These are phyloP conservation scores for Globisporangium mamillatum DNA, from an alignment of 352 stramenopile species.

Conservation along the genomic window DNA sequence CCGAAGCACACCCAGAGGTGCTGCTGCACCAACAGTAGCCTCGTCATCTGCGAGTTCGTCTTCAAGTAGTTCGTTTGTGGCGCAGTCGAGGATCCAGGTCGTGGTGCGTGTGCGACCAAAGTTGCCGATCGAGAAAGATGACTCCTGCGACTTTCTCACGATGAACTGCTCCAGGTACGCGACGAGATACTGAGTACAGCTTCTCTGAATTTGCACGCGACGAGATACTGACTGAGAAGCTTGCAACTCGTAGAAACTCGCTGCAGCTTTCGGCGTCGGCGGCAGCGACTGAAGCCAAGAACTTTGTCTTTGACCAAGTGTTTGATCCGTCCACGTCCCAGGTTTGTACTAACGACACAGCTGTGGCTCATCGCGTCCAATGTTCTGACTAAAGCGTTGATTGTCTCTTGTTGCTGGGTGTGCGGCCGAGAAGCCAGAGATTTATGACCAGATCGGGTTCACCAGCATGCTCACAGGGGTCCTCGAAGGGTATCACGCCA, in stretches of 20 bases:
- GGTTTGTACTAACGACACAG: constrained; percentile 11
- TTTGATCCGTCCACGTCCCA: constrained; percentile 37
- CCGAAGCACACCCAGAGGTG: neutral
- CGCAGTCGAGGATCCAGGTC: constrained; percentile 38
- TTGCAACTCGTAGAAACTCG: constrained; percentile 18
- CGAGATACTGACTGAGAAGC: neutral
- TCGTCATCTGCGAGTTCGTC: neutral
- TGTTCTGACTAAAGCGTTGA: neutral
- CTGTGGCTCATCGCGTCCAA: neutral
- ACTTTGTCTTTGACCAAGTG: constrained; percentile 54
- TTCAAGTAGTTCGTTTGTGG: constrained; percentile 2
- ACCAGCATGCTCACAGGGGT: constrained; percentile 31
- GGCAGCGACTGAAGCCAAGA: constrained; percentile 19
- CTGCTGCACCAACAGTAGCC: neutral
- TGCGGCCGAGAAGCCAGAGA: constrained; percentile 18
- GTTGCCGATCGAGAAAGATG: constrained; percentile 33
- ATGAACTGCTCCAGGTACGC: constrained; percentile 25
- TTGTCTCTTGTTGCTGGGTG: neutral
- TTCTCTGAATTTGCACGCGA: neutral
- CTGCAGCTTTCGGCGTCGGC: constrained; percentile 25
- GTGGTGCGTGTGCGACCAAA: constrained; percentile 47
- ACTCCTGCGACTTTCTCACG: constrained; percentile 31
- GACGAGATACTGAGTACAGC: too few relatives aligned
- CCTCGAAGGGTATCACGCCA: constrained; percentile 43
- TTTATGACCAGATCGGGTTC: constrained; percentile 41